phyloP scores from a whole-genome alignment of 352 stramenopile genomes.

The Globisporangium splendens region DNA sequence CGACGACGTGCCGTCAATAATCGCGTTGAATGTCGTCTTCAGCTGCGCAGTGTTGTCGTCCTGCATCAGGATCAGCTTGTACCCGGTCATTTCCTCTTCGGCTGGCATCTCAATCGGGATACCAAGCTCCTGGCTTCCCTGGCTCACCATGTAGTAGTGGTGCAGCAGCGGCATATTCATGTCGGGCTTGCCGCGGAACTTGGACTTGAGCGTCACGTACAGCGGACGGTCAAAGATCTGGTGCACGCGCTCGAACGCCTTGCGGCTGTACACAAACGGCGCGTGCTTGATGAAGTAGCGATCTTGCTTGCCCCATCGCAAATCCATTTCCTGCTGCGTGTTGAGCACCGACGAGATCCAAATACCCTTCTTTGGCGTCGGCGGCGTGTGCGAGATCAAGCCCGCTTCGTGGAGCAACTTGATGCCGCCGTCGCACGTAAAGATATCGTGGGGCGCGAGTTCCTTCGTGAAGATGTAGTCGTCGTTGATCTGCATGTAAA shows the following conservation, averaged over 20 bases:
- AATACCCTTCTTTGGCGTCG: conserved; percentile 78
- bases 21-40: conserved; percentile 58
- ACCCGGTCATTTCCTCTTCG: conserved; percentile 71
- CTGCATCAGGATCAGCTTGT: conserved; percentile 84
- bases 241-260: conserved; percentile 81
- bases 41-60: conserved; percentile 78
- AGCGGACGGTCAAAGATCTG: conserved; percentile 84
- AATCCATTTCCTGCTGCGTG: conserved; percentile 87
- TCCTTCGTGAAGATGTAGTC: conserved; percentile 87
- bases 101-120: conserved; percentile 75
- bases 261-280: conserved; percentile 84
- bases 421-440: conserved; percentile 85
- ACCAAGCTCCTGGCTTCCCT: conserved; percentile 72
- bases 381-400: conserved; percentile 73
- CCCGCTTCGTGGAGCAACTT: conserved; percentile 71
- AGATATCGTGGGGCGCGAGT: conserved; percentile 81
- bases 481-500: conserved; percentile 90
- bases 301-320: conserved; percentile 72
- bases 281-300: conserved; percentile 88
- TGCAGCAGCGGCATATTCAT: conserved; percentile 89
- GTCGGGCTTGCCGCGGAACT: conserved; percentile 80
- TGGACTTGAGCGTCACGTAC: conserved; percentile 82
- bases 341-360: conserved; percentile 87
- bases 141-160: conserved; percentile 86
- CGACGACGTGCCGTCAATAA: conserved; percentile 56